A percentile compares a stretch with the other conserved stretches of the same genome.
phyloP scores from a whole-genome alignment of 148 eudicot species.

The Vaccinium darrowii region DNA sequence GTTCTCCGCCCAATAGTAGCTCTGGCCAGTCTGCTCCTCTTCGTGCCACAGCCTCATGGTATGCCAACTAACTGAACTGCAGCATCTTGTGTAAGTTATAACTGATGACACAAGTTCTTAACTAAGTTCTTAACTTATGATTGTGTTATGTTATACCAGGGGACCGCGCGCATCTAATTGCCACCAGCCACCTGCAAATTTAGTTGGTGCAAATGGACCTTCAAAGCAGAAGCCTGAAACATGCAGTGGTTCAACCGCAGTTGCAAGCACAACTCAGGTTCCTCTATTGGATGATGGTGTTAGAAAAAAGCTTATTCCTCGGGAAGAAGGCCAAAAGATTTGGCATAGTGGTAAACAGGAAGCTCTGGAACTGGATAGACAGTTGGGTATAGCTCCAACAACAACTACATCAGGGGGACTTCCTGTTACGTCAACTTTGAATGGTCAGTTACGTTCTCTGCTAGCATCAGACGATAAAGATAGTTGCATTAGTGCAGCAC shows the following conservation, averaged over 20 bases:
- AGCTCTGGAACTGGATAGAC: slow-evolving; percentile 29
- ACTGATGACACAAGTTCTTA: neutral
- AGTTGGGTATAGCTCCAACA: slow-evolving; percentile 12
- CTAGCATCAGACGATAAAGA: slow-evolving; percentile 24
- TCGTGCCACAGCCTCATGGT: slow-evolving; percentile 86
- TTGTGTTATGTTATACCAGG: slow-evolving; percentile 35
- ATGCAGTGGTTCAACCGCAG: slow-evolving; percentile 34
- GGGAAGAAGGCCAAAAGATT: slow-evolving; percentile 37
- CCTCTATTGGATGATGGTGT: slow-evolving; percentile 30
- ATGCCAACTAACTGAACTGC: slow-evolving; percentile 11
- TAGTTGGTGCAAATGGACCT: slow-evolving; percentile 47
- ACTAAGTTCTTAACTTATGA: neutral
- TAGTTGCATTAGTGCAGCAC: slow-evolving; percentile 10
- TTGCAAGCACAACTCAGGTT: slow-evolving; percentile 30
- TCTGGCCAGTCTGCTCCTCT: slow-evolving; percentile 72
- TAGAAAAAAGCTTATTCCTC: slow-evolving; percentile 33
- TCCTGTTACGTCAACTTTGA: slow-evolving; percentile 27
- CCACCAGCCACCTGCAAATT: slow-evolving; percentile 38
- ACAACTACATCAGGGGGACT: slow-evolving; percentile 26
- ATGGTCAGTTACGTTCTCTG: slow-evolving; percentile 27
- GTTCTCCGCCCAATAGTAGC: slow-evolving; percentile 70
- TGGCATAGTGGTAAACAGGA: slow-evolving; percentile 40
- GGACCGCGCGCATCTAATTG: slow-evolving; percentile 61
- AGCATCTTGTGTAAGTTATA: neutral
- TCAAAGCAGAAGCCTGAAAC: slow-evolving; percentile 53